Conservation (phyloP, 805 yeast species). For the Tetrapisispora nanseiensis region DNA sequence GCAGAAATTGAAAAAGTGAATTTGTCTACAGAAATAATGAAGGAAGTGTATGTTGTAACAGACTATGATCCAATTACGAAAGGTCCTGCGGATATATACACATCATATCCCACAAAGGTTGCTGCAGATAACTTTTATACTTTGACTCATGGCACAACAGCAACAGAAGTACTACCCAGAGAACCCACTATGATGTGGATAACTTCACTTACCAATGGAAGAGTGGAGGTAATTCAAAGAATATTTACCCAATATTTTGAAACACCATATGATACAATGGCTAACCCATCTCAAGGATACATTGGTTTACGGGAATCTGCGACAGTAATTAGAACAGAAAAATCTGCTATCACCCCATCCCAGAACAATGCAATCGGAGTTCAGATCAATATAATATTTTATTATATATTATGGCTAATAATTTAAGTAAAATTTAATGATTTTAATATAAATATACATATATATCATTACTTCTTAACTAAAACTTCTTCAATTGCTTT, state of each 20-base stretch:
- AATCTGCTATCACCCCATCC: not conserved
- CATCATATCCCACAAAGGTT: not conserved
- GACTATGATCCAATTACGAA: not conserved
- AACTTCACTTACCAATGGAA: slow-evolving; percentile 34
- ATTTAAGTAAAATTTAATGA: not conserved
- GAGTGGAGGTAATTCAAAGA: slow-evolving; percentile 33
- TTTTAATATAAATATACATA: too few species aligned
- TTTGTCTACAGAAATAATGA: not conserved
- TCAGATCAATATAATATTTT: slow-evolving; percentile 1
- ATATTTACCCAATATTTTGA: slow-evolving; percentile 40
- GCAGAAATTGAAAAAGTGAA: not conserved
- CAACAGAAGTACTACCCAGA: slow-evolving; percentile 19
- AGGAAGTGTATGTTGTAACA: not conserved
- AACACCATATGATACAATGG: slow-evolving; percentile 22
- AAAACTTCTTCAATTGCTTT: slow-evolving; percentile 28
- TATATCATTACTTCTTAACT: not conserved
- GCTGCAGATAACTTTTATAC: slow-evolving; percentile 9
- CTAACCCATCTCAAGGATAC: slow-evolving; percentile 29
- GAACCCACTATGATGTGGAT: slow-evolving; percentile 38
- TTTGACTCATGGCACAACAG: slow-evolving; percentile 16
- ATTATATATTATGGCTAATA: slow-evolving; percentile 1
- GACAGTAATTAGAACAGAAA: not conserved
- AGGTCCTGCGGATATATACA: not conserved
- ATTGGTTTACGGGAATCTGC: slow-evolving; percentile 4
- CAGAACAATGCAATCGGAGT: slow-evolving; percentile 1